These are phyloP conservation scores for Coemansia sp. DNA, from an alignment of 192 early-diverging fungal species.

Conservation along the genomic window DNA sequence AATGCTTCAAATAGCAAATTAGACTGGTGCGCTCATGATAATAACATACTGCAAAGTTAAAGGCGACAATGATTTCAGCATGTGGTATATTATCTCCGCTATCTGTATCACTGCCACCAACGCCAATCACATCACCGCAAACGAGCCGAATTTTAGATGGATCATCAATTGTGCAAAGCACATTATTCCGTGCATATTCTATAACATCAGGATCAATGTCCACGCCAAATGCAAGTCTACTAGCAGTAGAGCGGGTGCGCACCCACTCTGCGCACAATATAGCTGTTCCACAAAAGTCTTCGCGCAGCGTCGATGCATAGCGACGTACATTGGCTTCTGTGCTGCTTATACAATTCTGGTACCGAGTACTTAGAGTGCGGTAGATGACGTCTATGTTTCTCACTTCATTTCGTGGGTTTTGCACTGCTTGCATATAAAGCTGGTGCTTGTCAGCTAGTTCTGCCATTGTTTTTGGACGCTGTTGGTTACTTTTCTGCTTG, in stretches of 20 bases:
- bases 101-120: neutral
- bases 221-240: conserved; percentile 39
- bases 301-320: conserved; percentile 34
- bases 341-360: neutral
- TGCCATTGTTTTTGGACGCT: conserved; percentile 32
- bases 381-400: conserved; percentile 35
- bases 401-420: conserved; percentile 48
- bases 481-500: conserved; percentile 1
- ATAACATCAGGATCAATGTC: conserved; percentile 51
- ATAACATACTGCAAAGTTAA: conserved; percentile 53
- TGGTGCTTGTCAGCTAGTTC: conserved; percentile 45
- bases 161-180: neutral
- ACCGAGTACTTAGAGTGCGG: conserved; percentile 13
- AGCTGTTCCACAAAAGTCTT: conserved; percentile 59
- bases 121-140: conserved; percentile 24
- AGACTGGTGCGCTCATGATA: conserved; percentile 41
- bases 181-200: conserved; percentile 35
- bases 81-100: conserved; percentile 11
- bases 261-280: conserved; percentile 53
- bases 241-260: conserved; percentile 4
- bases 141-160: conserved; percentile 9
- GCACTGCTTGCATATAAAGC: conserved; percentile 49
- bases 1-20: conserved; percentile 37
- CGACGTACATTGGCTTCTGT: neutral
- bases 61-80: conserved; percentile 47